phyloP scores from a whole-genome alignment of 495 filamentous ascomycete species.

The Penicillium canescens region DNA sequence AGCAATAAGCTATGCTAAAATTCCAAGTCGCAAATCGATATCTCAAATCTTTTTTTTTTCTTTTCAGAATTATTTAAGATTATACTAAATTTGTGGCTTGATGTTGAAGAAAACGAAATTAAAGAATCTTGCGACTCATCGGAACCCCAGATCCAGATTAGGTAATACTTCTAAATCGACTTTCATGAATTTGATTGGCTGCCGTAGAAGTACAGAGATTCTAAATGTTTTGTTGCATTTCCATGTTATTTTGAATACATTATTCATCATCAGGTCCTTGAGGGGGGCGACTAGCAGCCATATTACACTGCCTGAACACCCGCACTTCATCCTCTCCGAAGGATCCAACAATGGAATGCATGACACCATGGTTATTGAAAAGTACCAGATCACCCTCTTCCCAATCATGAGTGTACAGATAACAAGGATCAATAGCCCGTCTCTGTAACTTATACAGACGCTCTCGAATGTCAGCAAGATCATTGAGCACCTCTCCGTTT shows the following conservation, averaged over 20 bases:
- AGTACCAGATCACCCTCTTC: constrained; percentile 68
- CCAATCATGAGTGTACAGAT: constrained; percentile 71
- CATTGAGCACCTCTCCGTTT: constrained; percentile 61
- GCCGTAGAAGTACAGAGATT: neutral
- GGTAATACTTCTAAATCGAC: neutral
- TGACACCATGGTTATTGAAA: constrained; percentile 68
- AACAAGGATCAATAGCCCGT: constrained; percentile 60
- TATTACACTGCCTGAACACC: constrained; percentile 71
- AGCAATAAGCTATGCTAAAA: too few relatives aligned
- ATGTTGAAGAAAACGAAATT: too few relatives aligned
- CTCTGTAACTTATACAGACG: constrained; percentile 63
- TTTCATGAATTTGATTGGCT: neutral
- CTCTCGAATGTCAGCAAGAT: constrained; percentile 58
- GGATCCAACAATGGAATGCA: constrained; percentile 70
- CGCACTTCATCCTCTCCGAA: constrained; percentile 66
- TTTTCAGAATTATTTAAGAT: neutral
- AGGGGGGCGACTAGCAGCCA: constrained; percentile 46
- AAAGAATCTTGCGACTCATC: neutral
- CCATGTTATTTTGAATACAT: too few relatives aligned
- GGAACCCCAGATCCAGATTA: neutral
- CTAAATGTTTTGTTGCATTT: too few relatives aligned
- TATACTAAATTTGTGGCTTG: neutral
- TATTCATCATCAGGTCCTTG: neutral
- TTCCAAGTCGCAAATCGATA: too few relatives aligned
- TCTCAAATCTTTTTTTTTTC: too few relatives aligned